Percentiles rank a stretch among this genome's conserved stretches.
Conservation (phyloP, 2,329 filamentous ascomycete species). For the Verticillium nonalfalfae region DNA sequence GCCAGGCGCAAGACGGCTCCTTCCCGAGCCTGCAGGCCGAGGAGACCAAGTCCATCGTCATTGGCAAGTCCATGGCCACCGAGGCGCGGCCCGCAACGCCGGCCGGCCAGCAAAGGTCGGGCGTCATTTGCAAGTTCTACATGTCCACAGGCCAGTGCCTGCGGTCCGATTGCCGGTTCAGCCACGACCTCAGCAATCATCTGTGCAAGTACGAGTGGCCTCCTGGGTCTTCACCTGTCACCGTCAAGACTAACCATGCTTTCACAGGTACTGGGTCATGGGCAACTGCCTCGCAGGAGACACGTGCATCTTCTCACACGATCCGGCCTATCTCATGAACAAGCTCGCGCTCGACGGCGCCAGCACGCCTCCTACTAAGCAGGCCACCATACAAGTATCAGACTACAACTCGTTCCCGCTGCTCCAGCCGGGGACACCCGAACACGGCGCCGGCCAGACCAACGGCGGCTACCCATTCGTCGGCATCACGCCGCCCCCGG, state of each 20-base stretch:
- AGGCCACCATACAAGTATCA: slow-evolving; percentile 69
- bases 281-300: slow-evolving; percentile 92
- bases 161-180: slow-evolving; percentile 92
- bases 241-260: background rate
- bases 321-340: slow-evolving; percentile 79
- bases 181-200: slow-evolving; percentile 90
- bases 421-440: slow-evolving; percentile 54
- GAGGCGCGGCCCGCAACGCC: slow-evolving; percentile 73
- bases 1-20: slow-evolving; percentile 43
- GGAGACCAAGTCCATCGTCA: slow-evolving; percentile 63
- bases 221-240: background rate
- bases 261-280: slow-evolving; percentile 80
- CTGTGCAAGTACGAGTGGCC: slow-evolving; percentile 81
- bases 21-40: slow-evolving; percentile 22
- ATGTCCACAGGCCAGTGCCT: slow-evolving; percentile 93
- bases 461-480: slow-evolving; percentile 22
- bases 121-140: slow-evolving; percentile 96
- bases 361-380: slow-evolving; percentile 56
- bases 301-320: slow-evolving; percentile 95
- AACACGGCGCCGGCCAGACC: slow-evolving; percentile 49
- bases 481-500: slow-evolving; percentile 60
- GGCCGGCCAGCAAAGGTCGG: slow-evolving; percentile 68
- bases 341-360: slow-evolving; percentile 69
- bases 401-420: slow-evolving; percentile 83
- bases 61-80: slow-evolving; percentile 84